These are phyloP conservation scores for Fusarium foetens DNA, from an alignment of 2,329 filamentous ascomycete species.

Conservation along the genomic window DNA sequence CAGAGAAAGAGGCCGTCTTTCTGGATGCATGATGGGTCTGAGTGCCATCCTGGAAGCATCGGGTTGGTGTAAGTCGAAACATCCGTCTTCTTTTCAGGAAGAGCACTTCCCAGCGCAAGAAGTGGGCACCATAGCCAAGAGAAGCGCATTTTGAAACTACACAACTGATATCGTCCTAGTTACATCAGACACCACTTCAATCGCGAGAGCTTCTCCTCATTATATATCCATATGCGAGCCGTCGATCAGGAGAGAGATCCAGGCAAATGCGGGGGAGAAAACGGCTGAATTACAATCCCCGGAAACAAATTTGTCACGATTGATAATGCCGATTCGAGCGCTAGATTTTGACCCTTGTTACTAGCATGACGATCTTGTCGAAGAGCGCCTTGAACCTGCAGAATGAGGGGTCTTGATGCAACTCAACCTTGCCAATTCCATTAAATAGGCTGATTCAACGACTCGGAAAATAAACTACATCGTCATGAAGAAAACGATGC, in stretches of 20 bases:
- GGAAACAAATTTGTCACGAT: not conserved
- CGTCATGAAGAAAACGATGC: not conserved
- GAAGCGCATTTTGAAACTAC: not conserved
- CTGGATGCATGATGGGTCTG: constrained; percentile 59
- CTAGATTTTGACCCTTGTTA: constrained; percentile 1
- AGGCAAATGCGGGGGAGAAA: constrained; percentile 10
- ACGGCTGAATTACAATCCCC: not conserved
- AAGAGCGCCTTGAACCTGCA: not conserved
- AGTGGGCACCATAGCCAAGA: not conserved
- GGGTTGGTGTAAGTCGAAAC: constrained; percentile 50
- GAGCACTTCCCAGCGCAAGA: not conserved
- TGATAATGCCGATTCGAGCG: constrained; percentile 14
- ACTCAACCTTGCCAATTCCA: not conserved
- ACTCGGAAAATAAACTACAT: not conserved
- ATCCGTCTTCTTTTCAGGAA: not conserved
- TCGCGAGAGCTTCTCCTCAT: too few species aligned
- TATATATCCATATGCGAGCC: not conserved
- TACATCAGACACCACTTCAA: too few species aligned
- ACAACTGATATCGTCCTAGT: not conserved
- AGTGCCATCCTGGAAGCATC: constrained; percentile 60
- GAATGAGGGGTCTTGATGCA: constrained; percentile 3
- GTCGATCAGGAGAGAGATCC: not conserved
- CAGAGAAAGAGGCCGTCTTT: constrained; percentile 61
- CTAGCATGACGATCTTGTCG: constrained; percentile 8
- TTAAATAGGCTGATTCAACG: constrained; percentile 14